Conservation (phyloP, 345 rosid species). For the Rubroshorea leprosula region DNA sequence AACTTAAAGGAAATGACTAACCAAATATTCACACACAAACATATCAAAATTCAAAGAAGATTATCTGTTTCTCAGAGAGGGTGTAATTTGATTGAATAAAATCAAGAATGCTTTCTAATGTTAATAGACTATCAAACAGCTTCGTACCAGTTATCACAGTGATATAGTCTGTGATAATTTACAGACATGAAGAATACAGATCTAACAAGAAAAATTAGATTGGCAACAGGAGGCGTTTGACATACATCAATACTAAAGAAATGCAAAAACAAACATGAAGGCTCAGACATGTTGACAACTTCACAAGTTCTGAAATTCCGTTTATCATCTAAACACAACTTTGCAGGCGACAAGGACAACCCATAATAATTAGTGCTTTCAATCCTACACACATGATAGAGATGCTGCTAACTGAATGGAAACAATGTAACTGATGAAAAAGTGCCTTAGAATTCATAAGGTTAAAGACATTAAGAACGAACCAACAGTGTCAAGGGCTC, state of each 20-base stretch:
- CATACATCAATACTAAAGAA: not conserved
- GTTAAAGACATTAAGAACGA: slow-evolving; percentile 26
- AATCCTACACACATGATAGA: not conserved
- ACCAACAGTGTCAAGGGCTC: slow-evolving; percentile 98
- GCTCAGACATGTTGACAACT: too few species aligned
- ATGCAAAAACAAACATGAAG: too few species aligned
- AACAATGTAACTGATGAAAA: not conserved
- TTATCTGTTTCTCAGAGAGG: not conserved
- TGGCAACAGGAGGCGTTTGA: not conserved
- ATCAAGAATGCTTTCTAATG: too few species aligned
- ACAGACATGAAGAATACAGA: not conserved
- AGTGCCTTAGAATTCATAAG: slow-evolving; percentile 3
- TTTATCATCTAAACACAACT: too few species aligned
- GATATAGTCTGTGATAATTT: not conserved
- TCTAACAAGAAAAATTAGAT: not conserved
- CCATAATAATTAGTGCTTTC: too few species aligned
- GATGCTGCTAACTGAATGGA: not conserved
- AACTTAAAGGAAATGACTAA: not conserved
- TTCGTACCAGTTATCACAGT: not conserved
- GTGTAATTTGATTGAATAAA: not conserved
- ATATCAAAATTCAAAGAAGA: too few species aligned
- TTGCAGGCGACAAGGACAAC: too few species aligned
- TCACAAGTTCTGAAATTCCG: too few species aligned
- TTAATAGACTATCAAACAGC: not conserved
- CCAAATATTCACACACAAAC: too few species aligned